Conservation (phyloP, 2,329 filamentous ascomycete genomes). For the Chrysoporthe deuterocubensis region DNA sequence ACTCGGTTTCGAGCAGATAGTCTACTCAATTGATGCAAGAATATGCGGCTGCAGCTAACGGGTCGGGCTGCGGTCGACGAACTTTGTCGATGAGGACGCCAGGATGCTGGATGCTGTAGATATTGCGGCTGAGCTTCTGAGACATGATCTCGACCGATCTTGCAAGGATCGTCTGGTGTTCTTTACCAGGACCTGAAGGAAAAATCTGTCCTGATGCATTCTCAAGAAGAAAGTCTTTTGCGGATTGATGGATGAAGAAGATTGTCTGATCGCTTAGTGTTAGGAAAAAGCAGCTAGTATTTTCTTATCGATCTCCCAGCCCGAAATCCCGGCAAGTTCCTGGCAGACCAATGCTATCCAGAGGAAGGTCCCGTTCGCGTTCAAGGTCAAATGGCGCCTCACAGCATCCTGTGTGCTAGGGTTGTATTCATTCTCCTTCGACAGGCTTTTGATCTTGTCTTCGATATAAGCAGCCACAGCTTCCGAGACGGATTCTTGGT, state of each 20-base stretch:
- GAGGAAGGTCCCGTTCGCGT: slow-evolving; percentile 47
- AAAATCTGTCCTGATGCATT: slow-evolving; percentile 28
- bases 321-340: slow-evolving; percentile 33
- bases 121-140: slow-evolving; percentile 39
- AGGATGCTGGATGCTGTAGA: slow-evolving; percentile 38
- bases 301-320: slow-evolving; percentile 38
- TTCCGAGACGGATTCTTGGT: slow-evolving; percentile 31
- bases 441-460: slow-evolving; percentile 38
- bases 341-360: slow-evolving; percentile 48
- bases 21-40: not conserved
- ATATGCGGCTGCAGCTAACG: not conserved
- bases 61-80: not conserved
- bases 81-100: slow-evolving; percentile 33
- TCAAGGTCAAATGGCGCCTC: too few species aligned
- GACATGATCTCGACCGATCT: slow-evolving; percentile 40
- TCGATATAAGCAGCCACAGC: slow-evolving; percentile 37
- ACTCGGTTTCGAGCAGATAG: not conserved
- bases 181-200: slow-evolving; percentile 13
- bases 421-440: slow-evolving; percentile 35
- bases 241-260: slow-evolving; percentile 9
- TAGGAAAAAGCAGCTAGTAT: slow-evolving; percentile 48
- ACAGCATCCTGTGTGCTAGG: too few species aligned
- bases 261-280: slow-evolving; percentile 35
- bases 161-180: slow-evolving; percentile 39
- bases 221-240: slow-evolving; percentile 12